These are phyloP conservation scores for Podosphaera aphanis DNA, from an alignment of 2,329 filamentous ascomycete genomes.

Conservation along the genomic window DNA sequence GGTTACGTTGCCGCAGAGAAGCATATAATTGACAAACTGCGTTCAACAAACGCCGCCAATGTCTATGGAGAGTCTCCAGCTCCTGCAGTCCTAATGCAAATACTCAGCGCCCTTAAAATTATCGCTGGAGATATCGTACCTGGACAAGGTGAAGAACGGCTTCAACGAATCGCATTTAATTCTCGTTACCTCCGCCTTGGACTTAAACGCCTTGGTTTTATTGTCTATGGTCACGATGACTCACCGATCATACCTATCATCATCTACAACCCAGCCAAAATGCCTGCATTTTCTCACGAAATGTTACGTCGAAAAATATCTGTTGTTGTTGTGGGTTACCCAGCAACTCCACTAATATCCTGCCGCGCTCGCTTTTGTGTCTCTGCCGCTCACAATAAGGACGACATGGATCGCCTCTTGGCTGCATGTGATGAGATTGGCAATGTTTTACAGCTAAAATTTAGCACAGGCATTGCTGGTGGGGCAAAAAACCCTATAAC, in stretches of 20 bases:
- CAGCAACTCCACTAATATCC: slow-evolving; percentile 82
- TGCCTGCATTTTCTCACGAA: slow-evolving; percentile 93
- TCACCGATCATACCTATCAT: slow-evolving; percentile 88
- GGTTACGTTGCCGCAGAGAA: slow-evolving; percentile 85
- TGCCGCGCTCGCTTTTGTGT: slow-evolving; percentile 91
- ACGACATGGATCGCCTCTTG: slow-evolving; percentile 78
- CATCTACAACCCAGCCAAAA: slow-evolving; percentile 96
- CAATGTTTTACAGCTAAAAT: slow-evolving; percentile 81
- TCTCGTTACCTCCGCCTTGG: slow-evolving; percentile 93
- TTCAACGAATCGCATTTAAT: slow-evolving; percentile 94
- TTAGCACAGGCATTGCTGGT: slow-evolving; percentile 85
- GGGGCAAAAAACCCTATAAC: slow-evolving; percentile 57
- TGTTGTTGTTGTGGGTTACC: slow-evolving; percentile 90
- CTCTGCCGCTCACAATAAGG: slow-evolving; percentile 90
- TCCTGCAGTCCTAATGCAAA: slow-evolving; percentile 76
- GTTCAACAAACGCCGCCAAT: slow-evolving; percentile 63
- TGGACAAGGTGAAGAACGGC: slow-evolving; percentile 81
- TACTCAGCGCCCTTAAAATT: slow-evolving; percentile 62
- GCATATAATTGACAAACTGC: slow-evolving; percentile 75
- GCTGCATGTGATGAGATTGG: slow-evolving; percentile 81
- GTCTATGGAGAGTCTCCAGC: slow-evolving; percentile 71
- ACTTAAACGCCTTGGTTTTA: slow-evolving; percentile 87
- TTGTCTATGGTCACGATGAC: slow-evolving; percentile 92
- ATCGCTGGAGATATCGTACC: slow-evolving; percentile 74
- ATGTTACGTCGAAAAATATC: slow-evolving; percentile 97